phyloP scores from a whole-genome alignment of 768 basidiomycete genomes.

The Auricularia heimuer region DNA sequence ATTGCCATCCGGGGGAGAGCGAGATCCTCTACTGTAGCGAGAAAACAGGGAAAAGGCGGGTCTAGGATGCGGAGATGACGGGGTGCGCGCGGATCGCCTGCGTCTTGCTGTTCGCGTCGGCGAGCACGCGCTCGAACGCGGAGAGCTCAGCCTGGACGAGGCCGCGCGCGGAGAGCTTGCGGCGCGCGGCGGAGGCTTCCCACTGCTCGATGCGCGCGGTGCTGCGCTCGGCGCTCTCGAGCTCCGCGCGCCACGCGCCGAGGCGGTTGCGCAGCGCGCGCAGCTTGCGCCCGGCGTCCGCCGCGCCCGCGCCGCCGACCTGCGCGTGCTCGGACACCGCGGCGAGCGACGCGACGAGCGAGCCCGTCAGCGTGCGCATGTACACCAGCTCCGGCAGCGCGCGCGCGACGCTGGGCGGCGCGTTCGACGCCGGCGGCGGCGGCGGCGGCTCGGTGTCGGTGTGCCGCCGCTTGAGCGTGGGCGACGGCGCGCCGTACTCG shows the following conservation, averaged over 20 bases:
- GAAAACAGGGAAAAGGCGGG: too few species aligned
- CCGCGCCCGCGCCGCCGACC: slow-evolving; percentile 74
- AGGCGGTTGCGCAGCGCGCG: slow-evolving; percentile 78
- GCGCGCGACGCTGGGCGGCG: slow-evolving; percentile 46
- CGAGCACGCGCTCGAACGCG: slow-evolving; percentile 64
- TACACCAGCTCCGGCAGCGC: slow-evolving; percentile 59
- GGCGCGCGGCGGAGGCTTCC: slow-evolving; percentile 41
- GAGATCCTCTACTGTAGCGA: background rate
- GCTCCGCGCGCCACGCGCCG: slow-evolving; percentile 69
- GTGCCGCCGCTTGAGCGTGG: background rate
- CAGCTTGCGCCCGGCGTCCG: slow-evolving; percentile 79
- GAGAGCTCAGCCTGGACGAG: slow-evolving; percentile 70
- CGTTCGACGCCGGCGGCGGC: slow-evolving; percentile 35
- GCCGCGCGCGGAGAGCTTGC: slow-evolving; percentile 45
- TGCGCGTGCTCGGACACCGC: slow-evolving; percentile 82
- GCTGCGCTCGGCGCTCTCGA: slow-evolving; percentile 79
- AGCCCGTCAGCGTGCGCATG: slow-evolving; percentile 63
- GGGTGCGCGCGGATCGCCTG: slow-evolving; percentile 41
- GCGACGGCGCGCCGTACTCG: slow-evolving; percentile 21
- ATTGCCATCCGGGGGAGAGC: background rate
- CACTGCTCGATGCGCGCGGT: slow-evolving; percentile 66
- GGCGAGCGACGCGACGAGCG: slow-evolving; percentile 63
- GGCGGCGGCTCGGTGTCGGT: background rate
- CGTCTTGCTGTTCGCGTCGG: slow-evolving; percentile 65
- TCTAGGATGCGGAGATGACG: background rate